Percentiles rank a stretch among this genome's conserved stretches.
phyloP scores from a whole-genome alignment of 345 rosid genomes.

The Eucalyptus cladocalyx region DNA sequence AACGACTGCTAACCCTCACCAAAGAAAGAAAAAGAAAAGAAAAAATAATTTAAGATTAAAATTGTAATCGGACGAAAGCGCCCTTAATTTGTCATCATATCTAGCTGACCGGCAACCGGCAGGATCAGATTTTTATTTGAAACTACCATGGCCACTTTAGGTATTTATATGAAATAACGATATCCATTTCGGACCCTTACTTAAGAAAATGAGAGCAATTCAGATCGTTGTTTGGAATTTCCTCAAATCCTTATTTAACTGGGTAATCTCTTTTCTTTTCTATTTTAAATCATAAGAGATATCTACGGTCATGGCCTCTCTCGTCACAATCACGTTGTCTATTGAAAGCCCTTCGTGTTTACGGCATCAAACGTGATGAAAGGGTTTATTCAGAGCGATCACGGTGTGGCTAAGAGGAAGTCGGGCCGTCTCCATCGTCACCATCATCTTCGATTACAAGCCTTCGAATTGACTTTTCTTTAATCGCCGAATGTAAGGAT shows the following conservation, averaged over 20 bases:
- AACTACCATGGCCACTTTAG: too few relatives aligned
- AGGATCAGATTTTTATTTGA: rapidly evolving
- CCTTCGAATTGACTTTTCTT: not conserved
- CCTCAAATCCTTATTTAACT: not conserved
- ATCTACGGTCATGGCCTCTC: not conserved
- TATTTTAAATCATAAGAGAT: not conserved
- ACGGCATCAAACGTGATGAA: not conserved
- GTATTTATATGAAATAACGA: too few relatives aligned
- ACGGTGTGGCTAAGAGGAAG: not conserved
- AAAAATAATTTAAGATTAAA: too few relatives aligned
- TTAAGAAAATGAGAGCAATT: too few relatives aligned
- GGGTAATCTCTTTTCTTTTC: not conserved
- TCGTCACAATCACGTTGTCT: not conserved
- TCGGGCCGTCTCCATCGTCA: not conserved
- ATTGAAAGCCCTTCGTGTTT: not conserved
- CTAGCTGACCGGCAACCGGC: rapidly evolving
- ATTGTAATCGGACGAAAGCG: rapidly evolving
- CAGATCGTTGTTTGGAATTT: too few relatives aligned
- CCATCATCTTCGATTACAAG: not conserved
- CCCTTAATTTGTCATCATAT: too few relatives aligned
- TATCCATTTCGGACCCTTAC: rapidly evolving
- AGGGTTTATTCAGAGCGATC: not conserved
- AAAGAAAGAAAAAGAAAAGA: rapidly evolving
- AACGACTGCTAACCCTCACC: rapidly evolving
- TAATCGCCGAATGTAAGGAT: not conserved